Percentiles rank a stretch among this genome's conserved stretches.
Conservation (phyloP, 2,329 filamentous ascomycete species). For the Albophoma yamanashiensis region DNA sequence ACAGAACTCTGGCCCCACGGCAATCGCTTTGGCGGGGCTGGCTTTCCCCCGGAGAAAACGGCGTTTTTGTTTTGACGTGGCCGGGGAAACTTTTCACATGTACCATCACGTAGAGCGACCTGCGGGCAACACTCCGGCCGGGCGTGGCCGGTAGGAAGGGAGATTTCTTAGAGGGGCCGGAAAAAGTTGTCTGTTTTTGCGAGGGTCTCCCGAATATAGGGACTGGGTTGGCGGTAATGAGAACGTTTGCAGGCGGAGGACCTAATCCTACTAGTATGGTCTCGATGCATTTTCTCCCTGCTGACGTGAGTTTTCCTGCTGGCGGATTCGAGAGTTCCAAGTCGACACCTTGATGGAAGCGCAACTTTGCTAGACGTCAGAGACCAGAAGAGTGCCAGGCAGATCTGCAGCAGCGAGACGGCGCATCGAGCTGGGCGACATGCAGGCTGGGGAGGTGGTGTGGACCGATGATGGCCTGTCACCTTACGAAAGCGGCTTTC, state of each 20-base stretch:
- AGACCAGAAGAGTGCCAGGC: background rate
- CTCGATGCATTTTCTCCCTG: background rate
- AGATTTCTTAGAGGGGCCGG: background rate
- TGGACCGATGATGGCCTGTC: background rate
- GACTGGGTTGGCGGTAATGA: background rate
- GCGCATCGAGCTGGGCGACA: background rate
- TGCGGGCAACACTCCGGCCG: background rate
- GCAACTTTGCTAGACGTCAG: background rate
- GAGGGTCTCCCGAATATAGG: background rate
- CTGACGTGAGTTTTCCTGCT: background rate
- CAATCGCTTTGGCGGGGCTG: background rate
- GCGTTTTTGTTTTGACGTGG: background rate
- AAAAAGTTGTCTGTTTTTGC: background rate
- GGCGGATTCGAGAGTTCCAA: background rate
- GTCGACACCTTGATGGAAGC: background rate
- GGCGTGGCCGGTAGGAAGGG: background rate
- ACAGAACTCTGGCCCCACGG: conserved; percentile 5
- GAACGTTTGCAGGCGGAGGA: background rate
- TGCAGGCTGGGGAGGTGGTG: background rate
- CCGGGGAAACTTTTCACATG: background rate
- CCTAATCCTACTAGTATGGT: background rate
- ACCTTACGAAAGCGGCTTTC: background rate
- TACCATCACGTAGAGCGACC: background rate
- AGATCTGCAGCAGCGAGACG: background rate
- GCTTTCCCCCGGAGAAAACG: background rate